Percentiles rank a stretch among this genome's conserved stretches.
Evolutionary conservation across 2,329 filamentous ascomycete genomes (phyloP).

Genomic region (Pestalotiopsis sp.): DNA sequence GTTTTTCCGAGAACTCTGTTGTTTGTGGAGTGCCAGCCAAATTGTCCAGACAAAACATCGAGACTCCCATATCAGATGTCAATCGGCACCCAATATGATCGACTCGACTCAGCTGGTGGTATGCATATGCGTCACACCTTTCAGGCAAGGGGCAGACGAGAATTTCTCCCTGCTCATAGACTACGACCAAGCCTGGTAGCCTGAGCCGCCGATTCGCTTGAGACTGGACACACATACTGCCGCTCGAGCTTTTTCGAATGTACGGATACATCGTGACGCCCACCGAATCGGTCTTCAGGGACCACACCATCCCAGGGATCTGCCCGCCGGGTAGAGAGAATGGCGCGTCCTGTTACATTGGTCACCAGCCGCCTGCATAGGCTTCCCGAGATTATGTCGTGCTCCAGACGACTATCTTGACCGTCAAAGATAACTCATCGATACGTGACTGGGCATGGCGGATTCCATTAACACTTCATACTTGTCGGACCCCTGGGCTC

Average conservation of each 20-base stretch:
- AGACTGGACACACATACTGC: slow-evolving; percentile 5
- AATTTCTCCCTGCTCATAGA: slow-evolving; percentile 1
- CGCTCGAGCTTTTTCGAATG: slow-evolving; percentile 16
- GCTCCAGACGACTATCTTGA: slow-evolving; percentile 13
- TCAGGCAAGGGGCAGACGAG: slow-evolving; percentile 10
- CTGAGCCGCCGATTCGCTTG: background rate
- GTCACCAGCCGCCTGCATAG: slow-evolving; percentile 37
- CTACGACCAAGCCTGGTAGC: background rate
- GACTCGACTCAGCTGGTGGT: background rate
- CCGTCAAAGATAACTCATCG: slow-evolving; percentile 38
- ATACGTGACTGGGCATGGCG: slow-evolving; percentile 38
- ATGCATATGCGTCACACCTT: background rate
- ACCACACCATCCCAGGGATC: slow-evolving; percentile 25
- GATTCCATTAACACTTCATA: slow-evolving; percentile 19
- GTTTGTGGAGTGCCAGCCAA: too few species aligned
- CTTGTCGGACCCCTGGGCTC: slow-evolving; percentile 17
- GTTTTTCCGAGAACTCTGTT: too few species aligned
- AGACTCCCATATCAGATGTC: too few species aligned
- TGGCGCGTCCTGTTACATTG: slow-evolving; percentile 25
- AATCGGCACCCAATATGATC: background rate
- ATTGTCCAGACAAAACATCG: too few species aligned
- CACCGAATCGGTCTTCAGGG: slow-evolving; percentile 14
- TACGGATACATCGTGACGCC: slow-evolving; percentile 22
- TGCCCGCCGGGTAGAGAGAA: slow-evolving; percentile 27
- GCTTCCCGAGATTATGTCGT: slow-evolving; percentile 38